Percentiles rank a stretch among this genome's conserved stretches.
Evolutionary conservation across 2,329 filamentous ascomycete genomes (phyloP).

Genomic region (Alternaria arbusti): DNA sequence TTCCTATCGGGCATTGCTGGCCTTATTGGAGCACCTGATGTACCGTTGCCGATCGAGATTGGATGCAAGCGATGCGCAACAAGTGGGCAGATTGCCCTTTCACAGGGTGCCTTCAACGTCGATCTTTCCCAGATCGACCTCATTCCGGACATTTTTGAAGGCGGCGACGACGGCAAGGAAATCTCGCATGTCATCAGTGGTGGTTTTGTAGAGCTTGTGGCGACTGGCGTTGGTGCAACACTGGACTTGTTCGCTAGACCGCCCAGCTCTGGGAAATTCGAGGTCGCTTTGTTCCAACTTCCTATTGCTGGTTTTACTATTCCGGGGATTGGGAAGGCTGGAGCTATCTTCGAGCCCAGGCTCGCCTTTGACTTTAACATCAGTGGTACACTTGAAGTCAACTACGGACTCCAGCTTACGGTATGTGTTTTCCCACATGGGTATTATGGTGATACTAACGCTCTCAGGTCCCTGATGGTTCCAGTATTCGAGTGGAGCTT

Average conservation of each 20-base stretch:
- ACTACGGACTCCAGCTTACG: slow-evolving; percentile 46
- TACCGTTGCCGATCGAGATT: slow-evolving; percentile 31
- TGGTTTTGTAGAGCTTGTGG: slow-evolving; percentile 43
- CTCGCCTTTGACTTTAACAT: slow-evolving; percentile 39
- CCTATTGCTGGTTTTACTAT: slow-evolving; percentile 43
- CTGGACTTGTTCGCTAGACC: slow-evolving; percentile 45
- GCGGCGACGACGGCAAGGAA: slow-evolving; percentile 29
- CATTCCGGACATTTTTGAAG: slow-evolving; percentile 31
- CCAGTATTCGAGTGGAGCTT: slow-evolving; percentile 38
- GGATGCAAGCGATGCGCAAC: slow-evolving; percentile 48
- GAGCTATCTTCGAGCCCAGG: slow-evolving; percentile 40
- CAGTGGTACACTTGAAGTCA: slow-evolving; percentile 37
- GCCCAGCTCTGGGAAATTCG: slow-evolving; percentile 26
- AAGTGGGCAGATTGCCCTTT: slow-evolving; percentile 38
- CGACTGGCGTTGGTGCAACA: slow-evolving; percentile 39
- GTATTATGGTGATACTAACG: slow-evolving; percentile 5
- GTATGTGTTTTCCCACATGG: slow-evolving; percentile 21
- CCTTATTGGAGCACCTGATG: slow-evolving; percentile 18
- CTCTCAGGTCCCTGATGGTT: slow-evolving; percentile 35
- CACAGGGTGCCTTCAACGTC: slow-evolving; percentile 39
- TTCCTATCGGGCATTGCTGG: slow-evolving; percentile 23
- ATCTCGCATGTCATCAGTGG: slow-evolving; percentile 38
- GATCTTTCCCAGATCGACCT: slow-evolving; percentile 32
- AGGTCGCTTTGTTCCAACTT: slow-evolving; percentile 29
- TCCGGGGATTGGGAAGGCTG: slow-evolving; percentile 46